A percentile compares a stretch with the other conserved stretches of the same genome.
Conservation (phyloP, 306 rosid species). For the Cercis canadensis region DNA sequence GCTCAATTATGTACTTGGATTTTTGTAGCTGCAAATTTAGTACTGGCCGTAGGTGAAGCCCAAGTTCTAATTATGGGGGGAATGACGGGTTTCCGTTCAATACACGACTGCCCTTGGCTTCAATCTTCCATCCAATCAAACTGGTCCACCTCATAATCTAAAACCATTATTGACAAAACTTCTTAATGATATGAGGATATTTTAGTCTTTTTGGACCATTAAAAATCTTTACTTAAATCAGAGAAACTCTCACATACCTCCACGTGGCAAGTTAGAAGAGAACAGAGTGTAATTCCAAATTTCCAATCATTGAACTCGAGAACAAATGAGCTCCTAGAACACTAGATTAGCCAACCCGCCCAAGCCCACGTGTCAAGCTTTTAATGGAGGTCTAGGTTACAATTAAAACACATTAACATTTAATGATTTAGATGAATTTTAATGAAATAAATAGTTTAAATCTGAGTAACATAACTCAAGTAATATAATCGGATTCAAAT, state of each 20-base stretch:
- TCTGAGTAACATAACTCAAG: no score
- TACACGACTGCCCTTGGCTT: slow-evolving; percentile 24
- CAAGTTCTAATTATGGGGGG: slow-evolving; percentile 28
- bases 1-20: no score
- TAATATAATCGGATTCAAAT: no score
- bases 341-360: no score
- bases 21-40: slow-evolving; percentile 23
- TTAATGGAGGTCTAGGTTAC: not conserved
- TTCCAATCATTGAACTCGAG: slow-evolving; percentile 4
- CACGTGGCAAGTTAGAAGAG: slow-evolving; percentile 21
- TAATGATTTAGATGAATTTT: no score
- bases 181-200: slow-evolving; percentile 43
- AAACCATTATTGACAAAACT: slow-evolving; percentile 36
- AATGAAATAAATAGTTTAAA: no score
- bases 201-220: not conserved
- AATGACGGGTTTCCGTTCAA: slow-evolving; percentile 42
- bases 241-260: not conserved
- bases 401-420: no score
- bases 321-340: slow-evolving; percentile 7
- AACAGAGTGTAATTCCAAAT: no score
- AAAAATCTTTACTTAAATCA: not conserved
- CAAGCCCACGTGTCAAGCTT: not conserved
- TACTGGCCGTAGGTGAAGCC: slow-evolving; percentile 17
- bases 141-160: slow-evolving; percentile 35
- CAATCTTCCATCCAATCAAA: slow-evolving; percentile 21